Evolutionary conservation across 179 eudicot genomes (phyloP), one percentile per base, ranked within the genome.

Genomic region (Heliamphora ciliata): DNA sequence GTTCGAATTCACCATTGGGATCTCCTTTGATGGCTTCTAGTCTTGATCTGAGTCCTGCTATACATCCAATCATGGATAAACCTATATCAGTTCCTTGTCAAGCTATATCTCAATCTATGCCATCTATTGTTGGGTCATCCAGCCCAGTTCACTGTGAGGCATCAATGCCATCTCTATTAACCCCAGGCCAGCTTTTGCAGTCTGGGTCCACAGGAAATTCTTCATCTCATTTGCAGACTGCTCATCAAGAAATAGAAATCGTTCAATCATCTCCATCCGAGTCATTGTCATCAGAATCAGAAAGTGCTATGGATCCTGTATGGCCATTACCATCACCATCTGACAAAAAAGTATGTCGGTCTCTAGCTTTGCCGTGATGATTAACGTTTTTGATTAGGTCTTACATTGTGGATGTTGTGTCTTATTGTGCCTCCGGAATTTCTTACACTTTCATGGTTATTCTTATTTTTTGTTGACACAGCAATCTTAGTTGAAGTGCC

Each of bases 111-210:
- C 90, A 89, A 80, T 77, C 87, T 21, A 75, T 74, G 65, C 61
- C 88, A 60, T 79, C 86, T 55, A 82, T 73, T 82, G 85, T 83
- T 40, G 89, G 84, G 31, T 61, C 86, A 4, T 84, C 91, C 54
- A 82, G 64, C 70, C 74, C 86, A 9, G 89, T 88, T 77, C 48
- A 54, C 47, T 61, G 56, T 46, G 71, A 78, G 70, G 24, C 70
- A 47, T 14, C 61, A 24, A 47, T 11, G 46, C 76, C 80, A 76
- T 85, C 84, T 18, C 77, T 89, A 84, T 89, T 89, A 84, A 91
- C 93, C 77, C 91, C 91, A 81, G 92, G 87, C 56, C 89, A 89
- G 73, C 87, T 91, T 86, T 85, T 89, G 76, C 90, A 83, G 86
- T 78, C 89, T 87, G 92, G 86, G 82, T 46, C 82, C 82, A 81